Evolutionary conservation across 2,329 filamentous ascomycete species (phyloP), one percentile per base, ranked within the genome.

Genomic region (Neopestalotiopsis sp.): DNA sequence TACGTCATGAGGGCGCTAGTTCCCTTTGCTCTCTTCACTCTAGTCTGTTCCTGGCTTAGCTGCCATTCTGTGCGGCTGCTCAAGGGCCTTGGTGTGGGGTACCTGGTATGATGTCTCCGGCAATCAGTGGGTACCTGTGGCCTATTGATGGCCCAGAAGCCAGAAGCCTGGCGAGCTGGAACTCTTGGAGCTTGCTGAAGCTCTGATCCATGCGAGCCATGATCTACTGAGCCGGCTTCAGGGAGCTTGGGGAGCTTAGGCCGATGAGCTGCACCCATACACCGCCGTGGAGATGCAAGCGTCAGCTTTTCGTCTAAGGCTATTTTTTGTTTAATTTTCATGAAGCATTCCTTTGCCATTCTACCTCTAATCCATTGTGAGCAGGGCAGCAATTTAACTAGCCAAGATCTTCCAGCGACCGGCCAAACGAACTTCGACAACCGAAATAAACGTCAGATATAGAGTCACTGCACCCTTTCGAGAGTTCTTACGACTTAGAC

Each of bases 1-100:
- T 75, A 78, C 71, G 76, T 78, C 76, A 78, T 76, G 10, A n/a
- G 6, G n/a, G n/a, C 17, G 45, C 45, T 17, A 52, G 20, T n/a
- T 24, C 9, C 45, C 45, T 24, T 52, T 52, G 45, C 45, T 52
- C 17, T n/a, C 17, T 10, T 52, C 9, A 3, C 45, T 52, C n/a
- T 52, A 52, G 45, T 9, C 45, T 4, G 0, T 20, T 52, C 9
- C 45, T 52, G 45, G 45, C n/a, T 52, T 52, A 52, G 45, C 45
- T 52, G 45, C 45, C 9, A 3, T n/a, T 10, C 20, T n/a, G 14
- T 52, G 17, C 14, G 17, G 45, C 45, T 52, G 14, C 14, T n/a
- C 45, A 17, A 52, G 9, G 45, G 45, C 45, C 45, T 17, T 52
- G 20, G 45, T 52, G 45, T 52, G 45, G 45, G 45, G 45, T 52